Percentiles rank a stretch among this genome's conserved stretches.
Evolutionary conservation across 1,284 basidiomycete species (phyloP).

Genomic region (Pyrrhoderma lamaoense): DNA sequence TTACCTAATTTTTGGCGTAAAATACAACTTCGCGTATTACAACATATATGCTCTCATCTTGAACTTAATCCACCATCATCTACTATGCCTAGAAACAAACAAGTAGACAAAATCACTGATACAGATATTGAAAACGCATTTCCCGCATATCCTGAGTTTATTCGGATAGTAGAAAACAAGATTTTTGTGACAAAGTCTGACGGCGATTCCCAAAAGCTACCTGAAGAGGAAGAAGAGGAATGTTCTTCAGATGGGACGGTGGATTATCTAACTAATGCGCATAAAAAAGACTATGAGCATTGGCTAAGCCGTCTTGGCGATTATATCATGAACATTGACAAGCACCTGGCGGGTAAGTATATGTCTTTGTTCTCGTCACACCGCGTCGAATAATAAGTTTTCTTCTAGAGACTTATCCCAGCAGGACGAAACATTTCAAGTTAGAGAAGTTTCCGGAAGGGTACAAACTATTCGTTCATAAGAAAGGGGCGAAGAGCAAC

Average conservation of each 20-base stretch:
- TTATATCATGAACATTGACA: conserved; percentile 12
- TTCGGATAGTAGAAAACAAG: background rate
- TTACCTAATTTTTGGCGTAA: too few species aligned
- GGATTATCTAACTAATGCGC: conserved; percentile 5
- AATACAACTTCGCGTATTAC: too few species aligned
- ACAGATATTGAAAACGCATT: background rate
- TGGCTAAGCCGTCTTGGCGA: conserved; percentile 8
- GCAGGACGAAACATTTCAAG: background rate
- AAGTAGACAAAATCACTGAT: too few species aligned
- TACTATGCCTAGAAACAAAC: background rate
- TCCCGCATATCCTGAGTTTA: background rate
- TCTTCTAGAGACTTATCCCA: background rate
- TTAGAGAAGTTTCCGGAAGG: conserved; percentile 10
- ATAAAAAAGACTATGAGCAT: conserved; percentile 6
- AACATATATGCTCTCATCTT: background rate
- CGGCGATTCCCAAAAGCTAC: conserved; percentile 7
- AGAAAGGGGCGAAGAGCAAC: conserved; percentile 10
- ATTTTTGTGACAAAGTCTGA: conserved; percentile 1
- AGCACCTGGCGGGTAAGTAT: background rate
- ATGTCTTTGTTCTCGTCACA: background rate
- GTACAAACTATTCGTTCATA: conserved; percentile 15
- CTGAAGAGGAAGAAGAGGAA: background rate
- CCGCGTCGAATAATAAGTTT: background rate
- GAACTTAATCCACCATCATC: background rate
- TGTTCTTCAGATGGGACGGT: background rate